Base-by-base conservation (phyloP, 1,284 basidiomycete genomes). In the Papiliotrema nemorosa region DNA sequence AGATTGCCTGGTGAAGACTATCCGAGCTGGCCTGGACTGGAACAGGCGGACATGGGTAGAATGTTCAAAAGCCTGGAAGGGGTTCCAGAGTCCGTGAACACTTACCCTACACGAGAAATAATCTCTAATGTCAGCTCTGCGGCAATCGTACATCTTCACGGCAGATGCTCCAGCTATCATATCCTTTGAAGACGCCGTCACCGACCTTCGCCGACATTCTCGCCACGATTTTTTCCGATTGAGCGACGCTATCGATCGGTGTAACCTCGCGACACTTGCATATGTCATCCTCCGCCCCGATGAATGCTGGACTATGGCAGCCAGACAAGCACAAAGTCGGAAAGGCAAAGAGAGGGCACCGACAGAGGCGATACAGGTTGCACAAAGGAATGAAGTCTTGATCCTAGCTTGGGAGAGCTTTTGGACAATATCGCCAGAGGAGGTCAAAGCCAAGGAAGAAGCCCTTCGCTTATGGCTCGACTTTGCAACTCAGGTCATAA, bases 401-500 rank as follows among this genome's bases (percentile, higher is more conserved):
- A 16, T 52, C 20, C 26, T 42, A 33, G 64, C 63, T 0, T 70
- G 69, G 69, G 64, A 62, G 41, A 51, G 44, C 40, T 70, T 59
- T 38, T 69, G 69, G 69, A 14, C 41, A 4, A 53, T 65, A 2
- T 52, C 62, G 1, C 59, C 65, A 3, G 39, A 35, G 37, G 44
- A 56, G 16, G 44, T 53, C 38, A 49, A 53, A 31, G 42, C 33
- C 1, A 60, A 52, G 22, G 56, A 59, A 13, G 35, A 22, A 14
- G 57, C 61, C 5, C 31, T 69, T n/a, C 25, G 38, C 18, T 25
- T 69, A 24, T 70, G 69, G 67, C 45, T 66, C 3, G 62, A 69
- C 22, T 61, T 69, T 33, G 55, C 61, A 4, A 66, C 65, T 3
- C 57, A 64, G 42, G 66, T 68, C 37, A 40, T 64, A 53, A 0